Base-by-base conservation (phyloP, 192 early-diverging fungal genomes). In the Chytriomyces sp. region DNA sequence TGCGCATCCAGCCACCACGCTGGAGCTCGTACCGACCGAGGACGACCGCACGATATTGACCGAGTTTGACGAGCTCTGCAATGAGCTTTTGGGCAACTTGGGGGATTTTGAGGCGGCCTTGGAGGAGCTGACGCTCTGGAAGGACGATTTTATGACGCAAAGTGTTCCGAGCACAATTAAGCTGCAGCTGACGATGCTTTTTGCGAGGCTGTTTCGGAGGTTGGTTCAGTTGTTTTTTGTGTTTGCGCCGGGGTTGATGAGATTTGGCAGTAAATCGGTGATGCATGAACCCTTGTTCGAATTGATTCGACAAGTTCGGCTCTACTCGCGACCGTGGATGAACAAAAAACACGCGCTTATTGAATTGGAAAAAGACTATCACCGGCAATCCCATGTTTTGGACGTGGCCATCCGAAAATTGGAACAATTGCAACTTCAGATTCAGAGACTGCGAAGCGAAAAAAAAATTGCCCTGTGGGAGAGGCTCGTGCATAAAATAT, bases 211-310 rank as follows among this genome's bases (percentile, higher is more conserved):
- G 62, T 84, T 84, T 57, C 52, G 85, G 49, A 82, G 78, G 83
- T 84, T 72, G 19, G 49, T 28, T n/a, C 25, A 14, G n/a, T 52
- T 57, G 12, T 0, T 33, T 72, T 55, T 25, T 62, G 28, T 30
- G n/a, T 33, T 52, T 6, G 22, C n/a, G 26, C 26, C 53, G 33
- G 22, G 12, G 31, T 5, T 39, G 37, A 39, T 71, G 14, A 26
- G 28, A 76, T 49, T 63, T 6, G 19, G 4, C 37, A 84, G 84
- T 55, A 86, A 86, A 74, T 80, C 80, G n/a, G 80, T 85, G 22
- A 59, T 86, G 44, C 85, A 86, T 52, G 80, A 86, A 61, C 85
- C 85, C 1, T 36, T 84, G 67, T 86, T 86, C 72, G 85, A 86
- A 60, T 49, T 86, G 57, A 75, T 86, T 32, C 82, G 85, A 52